phyloP scores from a whole-genome alignment of 805 yeast genomes.

The Yamadazyma nakazawae region DNA sequence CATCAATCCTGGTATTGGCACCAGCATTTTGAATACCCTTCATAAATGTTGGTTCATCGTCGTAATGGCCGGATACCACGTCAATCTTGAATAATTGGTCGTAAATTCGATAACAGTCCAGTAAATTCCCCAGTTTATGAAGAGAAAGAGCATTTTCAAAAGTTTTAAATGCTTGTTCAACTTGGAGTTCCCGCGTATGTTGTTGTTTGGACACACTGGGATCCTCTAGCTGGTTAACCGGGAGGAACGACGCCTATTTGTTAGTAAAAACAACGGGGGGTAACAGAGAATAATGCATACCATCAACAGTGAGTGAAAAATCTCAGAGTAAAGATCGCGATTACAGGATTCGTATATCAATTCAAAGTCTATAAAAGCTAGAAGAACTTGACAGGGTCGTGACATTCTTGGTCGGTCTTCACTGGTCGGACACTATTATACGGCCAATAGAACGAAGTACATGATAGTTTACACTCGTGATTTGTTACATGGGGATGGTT shows the following conservation, averaged over 20 bases:
- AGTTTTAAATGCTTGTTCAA: slow-evolving; percentile 76
- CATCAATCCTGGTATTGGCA: slow-evolving; percentile 33
- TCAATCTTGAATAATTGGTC: slow-evolving; percentile 64
- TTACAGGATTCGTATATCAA: not conserved
- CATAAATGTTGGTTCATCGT: slow-evolving; percentile 35
- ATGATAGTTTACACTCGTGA: too few species aligned
- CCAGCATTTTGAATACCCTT: slow-evolving; percentile 40
- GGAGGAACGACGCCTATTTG: slow-evolving; percentile 57
- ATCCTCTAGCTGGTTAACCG: slow-evolving; percentile 76
- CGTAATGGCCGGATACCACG: slow-evolving; percentile 49
- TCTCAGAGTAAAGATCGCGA: too few species aligned
- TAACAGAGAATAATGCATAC: not conserved
- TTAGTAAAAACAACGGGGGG: not conserved
- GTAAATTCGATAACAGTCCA: slow-evolving; percentile 53
- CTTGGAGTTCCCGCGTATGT: slow-evolving; percentile 86
- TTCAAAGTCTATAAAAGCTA: not conserved
- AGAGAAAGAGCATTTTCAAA: slow-evolving; percentile 66
- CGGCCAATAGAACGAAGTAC: too few species aligned
- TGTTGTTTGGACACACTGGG: slow-evolving; percentile 68
- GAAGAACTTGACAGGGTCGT: too few species aligned
- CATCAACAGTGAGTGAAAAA: not conserved
- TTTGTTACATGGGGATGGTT: too few species aligned
- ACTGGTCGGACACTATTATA: too few species aligned
- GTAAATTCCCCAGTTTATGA: slow-evolving; percentile 51
- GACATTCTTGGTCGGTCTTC: too few species aligned